phyloP scores from a whole-genome alignment of 2,329 filamentous ascomycete genomes.

The Alternaria panax region DNA sequence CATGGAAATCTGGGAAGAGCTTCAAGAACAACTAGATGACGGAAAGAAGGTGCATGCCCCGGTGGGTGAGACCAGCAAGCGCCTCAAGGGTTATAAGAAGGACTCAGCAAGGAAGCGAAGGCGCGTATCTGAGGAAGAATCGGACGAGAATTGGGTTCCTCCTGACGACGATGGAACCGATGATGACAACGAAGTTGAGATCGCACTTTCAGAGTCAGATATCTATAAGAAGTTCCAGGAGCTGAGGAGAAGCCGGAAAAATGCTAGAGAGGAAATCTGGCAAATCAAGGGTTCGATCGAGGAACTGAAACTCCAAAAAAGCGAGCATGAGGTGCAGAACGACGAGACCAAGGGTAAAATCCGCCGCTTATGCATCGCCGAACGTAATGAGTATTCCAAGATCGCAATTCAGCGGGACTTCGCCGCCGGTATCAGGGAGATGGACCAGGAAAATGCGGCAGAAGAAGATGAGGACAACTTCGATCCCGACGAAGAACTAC shows the following conservation, averaged over 20 bases:
- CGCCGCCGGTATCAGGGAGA: constrained; percentile 65
- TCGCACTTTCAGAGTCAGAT: constrained; percentile 52
- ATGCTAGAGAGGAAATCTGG: constrained; percentile 42
- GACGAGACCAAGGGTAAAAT: constrained; percentile 45
- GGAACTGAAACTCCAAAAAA: constrained; percentile 37
- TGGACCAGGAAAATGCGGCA: constrained; percentile 63
- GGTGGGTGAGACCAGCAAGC: constrained; percentile 47
- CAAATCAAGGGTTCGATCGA: constrained; percentile 43
- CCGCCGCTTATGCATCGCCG: constrained; percentile 58
- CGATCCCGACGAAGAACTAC: constrained; percentile 60
- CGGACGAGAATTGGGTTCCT: constrained; percentile 8
- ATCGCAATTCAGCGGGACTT: constrained; percentile 65
- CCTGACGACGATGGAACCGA: constrained; percentile 33
- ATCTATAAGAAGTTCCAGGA: constrained; percentile 56
- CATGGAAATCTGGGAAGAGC: constrained; percentile 56
- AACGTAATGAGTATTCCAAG: constrained; percentile 65
- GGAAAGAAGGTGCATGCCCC: constrained; percentile 55
- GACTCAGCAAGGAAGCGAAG: neutral
- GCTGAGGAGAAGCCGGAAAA: constrained; percentile 54
- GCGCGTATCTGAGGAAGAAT: neutral
- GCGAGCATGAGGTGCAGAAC: constrained; percentile 38
- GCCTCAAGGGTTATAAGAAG: constrained; percentile 50
- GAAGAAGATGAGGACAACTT: constrained; percentile 64
- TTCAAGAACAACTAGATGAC: constrained; percentile 48
- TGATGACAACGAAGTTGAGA: constrained; percentile 33